Base-by-base conservation (phyloP, 495 filamentous ascomycete genomes). In the Penicillium ochrochloron region DNA sequence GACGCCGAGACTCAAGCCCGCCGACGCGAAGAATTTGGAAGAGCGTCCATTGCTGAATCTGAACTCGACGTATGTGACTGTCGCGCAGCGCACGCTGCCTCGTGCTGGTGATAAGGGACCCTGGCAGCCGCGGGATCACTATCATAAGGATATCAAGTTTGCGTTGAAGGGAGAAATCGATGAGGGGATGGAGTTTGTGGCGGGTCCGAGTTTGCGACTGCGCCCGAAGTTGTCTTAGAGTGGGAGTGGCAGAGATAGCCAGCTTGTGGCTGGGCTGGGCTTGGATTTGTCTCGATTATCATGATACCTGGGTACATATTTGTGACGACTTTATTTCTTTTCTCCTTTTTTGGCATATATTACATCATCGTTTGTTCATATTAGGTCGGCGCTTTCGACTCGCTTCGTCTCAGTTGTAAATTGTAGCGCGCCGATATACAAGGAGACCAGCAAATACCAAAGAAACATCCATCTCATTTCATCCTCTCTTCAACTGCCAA, bases 41-140 rank as follows among this genome's bases (percentile, higher is more conserved):
- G 67, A 76, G 19, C 64, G 67, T n/a, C 73, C 67, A 0, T 35
- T 84, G 58, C 57, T 85, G 58, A 77, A 81, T 27, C 71, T 87
- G 46, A 81, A 68, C 27, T 83, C 80, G 29, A 87, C 83, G 14
- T 87, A 86, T 68, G 59, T 87, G n/a, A 71, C 71, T 33, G 66
- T 67, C 39, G 82, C 78, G 5, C 68, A 74, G 65, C 62, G 69
- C 4, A 34, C 60, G 0, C 60, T 85, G 54, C 85, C 85, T 33
- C 77, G 74, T 65, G 77, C 77, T 60, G 81, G 77, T 0, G 74
- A 83, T 59, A 67, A 60, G 52, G 85, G 77, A 1, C 86, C 85
- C 3, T 90, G 87, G 87, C 59, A 74, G 66, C 76, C 85, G 33
- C 78, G 85, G 57, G 75, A 73, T 41, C 84, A 84, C 68, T 88